Percentiles rank a stretch among this genome's conserved stretches.
Evolutionary conservation across 495 filamentous ascomycete genomes (phyloP).

Genomic region (Polyplosphaeria fusca): DNA sequence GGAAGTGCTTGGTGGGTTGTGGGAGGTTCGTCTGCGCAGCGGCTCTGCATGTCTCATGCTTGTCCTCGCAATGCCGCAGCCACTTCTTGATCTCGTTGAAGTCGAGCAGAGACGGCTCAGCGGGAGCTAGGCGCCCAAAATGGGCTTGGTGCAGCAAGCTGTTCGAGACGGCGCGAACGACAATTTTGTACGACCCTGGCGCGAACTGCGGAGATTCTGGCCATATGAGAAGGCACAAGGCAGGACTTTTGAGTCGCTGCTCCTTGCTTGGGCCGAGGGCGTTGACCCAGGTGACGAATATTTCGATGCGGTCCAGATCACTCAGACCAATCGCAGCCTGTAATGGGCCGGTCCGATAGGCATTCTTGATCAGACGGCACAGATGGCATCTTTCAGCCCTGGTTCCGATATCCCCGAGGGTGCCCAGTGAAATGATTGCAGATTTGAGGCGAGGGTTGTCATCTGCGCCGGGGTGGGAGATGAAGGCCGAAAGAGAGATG

Average conservation of each 20-base stretch:
- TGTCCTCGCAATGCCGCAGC: not conserved
- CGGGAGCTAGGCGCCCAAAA: not conserved
- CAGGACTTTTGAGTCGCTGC: not conserved
- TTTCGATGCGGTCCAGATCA: not conserved
- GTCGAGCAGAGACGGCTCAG: not conserved
- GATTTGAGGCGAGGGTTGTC: not conserved
- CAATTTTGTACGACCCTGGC: not conserved
- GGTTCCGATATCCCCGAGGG: not conserved
- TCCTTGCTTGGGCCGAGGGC: not conserved
- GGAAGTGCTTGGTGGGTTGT: not conserved
- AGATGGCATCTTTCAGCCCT: not conserved
- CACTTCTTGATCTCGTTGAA: not conserved
- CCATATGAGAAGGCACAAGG: not conserved
- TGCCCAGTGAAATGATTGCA: not conserved
- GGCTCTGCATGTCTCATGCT: not conserved
- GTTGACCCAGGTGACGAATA: not conserved
- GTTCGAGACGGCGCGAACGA: not conserved
- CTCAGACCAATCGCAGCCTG: not conserved
- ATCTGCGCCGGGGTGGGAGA: not conserved
- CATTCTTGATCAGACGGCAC: not conserved
- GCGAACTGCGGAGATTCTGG: not conserved
- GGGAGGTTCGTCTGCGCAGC: not conserved
- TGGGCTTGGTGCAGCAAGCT: not conserved
- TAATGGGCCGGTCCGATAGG: not conserved
- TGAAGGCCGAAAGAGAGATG: not conserved